Percentiles rank a stretch among this genome's conserved stretches.
Conservation (phyloP, 176 grass and related monocot genomes). For the Puccinellia tenuiflora region DNA sequence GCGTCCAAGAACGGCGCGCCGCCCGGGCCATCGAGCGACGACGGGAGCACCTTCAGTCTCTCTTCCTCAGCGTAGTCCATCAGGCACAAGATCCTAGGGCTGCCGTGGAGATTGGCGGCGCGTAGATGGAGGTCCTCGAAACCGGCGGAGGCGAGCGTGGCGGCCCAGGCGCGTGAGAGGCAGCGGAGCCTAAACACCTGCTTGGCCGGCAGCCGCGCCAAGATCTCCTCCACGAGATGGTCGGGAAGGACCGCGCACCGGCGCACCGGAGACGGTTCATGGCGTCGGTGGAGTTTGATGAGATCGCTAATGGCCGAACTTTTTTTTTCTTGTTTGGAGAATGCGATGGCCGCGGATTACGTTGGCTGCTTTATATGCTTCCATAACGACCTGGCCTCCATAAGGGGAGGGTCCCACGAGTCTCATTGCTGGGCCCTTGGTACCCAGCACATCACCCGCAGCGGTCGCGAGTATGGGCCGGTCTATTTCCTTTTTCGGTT, state of each 20-base stretch:
- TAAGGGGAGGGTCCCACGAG: too few relatives aligned
- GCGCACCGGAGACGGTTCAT: not conserved
- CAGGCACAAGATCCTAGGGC: not conserved
- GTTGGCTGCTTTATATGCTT: too few relatives aligned
- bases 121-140: not conserved
- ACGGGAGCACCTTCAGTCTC: not conserved
- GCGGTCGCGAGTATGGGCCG: too few relatives aligned
- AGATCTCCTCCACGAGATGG: not conserved
- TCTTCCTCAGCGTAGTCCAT: not conserved
- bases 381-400: too few relatives aligned
- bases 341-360: too few relatives aligned
- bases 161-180: not conserved
- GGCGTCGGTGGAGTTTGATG: not conserved
- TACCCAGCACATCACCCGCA: too few relatives aligned
- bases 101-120: not conserved
- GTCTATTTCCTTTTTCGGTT: too few relatives aligned
- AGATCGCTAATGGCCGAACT: not conserved
- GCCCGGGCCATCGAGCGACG: not conserved
- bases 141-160: not conserved
- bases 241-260: not conserved
- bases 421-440: too few relatives aligned
- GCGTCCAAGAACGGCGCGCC: not conserved
- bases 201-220: not conserved
- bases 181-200: not conserved
- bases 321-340: too few relatives aligned